Evolutionary conservation across 1,284 basidiomycete species (phyloP).

Genomic region (Moesziomyces parantarcticus): DNA sequence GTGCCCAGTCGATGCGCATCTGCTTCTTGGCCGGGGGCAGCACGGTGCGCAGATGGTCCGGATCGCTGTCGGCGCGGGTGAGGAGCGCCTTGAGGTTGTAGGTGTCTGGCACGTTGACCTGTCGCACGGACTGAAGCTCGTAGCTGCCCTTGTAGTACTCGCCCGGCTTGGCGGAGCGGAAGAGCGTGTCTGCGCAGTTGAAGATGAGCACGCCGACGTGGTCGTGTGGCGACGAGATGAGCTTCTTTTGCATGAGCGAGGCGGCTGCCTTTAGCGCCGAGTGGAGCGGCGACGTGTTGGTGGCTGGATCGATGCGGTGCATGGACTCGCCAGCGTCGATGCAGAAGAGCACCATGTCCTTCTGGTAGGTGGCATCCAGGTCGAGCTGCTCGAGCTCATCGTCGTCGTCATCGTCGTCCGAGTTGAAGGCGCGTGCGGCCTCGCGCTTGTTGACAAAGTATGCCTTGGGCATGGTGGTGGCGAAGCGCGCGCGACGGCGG

Average conservation of each 20-base stretch:
- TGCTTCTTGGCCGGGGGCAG: slow-evolving; percentile 69
- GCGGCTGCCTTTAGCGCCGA: slow-evolving; percentile 82
- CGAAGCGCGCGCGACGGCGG: too few species aligned
- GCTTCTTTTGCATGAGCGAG: slow-evolving; percentile 87
- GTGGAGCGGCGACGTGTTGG: slow-evolving; percentile 68
- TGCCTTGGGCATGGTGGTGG: slow-evolving; percentile 40
- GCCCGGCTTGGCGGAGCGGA: slow-evolving; percentile 65
- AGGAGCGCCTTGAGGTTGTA: slow-evolving; percentile 70
- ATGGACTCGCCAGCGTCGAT: slow-evolving; percentile 92
- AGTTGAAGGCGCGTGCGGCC: slow-evolving; percentile 38
- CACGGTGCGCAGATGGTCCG: slow-evolving; percentile 45
- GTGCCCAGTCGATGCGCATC: slow-evolving; percentile 76
- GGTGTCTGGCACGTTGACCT: slow-evolving; percentile 78
- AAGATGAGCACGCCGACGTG: slow-evolving; percentile 88
- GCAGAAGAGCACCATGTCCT: slow-evolving; percentile 76
- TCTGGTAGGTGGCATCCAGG: slow-evolving; percentile 44
- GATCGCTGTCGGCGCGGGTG: slow-evolving; percentile 70
- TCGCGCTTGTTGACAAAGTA: slow-evolving; percentile 51
- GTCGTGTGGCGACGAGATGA: slow-evolving; percentile 85
- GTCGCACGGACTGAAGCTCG: slow-evolving; percentile 80
- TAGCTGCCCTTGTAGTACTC: slow-evolving; percentile 76
- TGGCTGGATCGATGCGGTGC: slow-evolving; percentile 71
- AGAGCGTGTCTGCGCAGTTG: slow-evolving; percentile 77
- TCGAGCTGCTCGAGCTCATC: slow-evolving; percentile 48
- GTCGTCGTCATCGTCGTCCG: slow-evolving; percentile 33